A percentile compares a stretch with the other conserved stretches of the same genome.
These are phyloP conservation scores for Sugiyamaella xylanicola DNA, from an alignment of 1,139 yeast species.

Conservation along the genomic window DNA sequence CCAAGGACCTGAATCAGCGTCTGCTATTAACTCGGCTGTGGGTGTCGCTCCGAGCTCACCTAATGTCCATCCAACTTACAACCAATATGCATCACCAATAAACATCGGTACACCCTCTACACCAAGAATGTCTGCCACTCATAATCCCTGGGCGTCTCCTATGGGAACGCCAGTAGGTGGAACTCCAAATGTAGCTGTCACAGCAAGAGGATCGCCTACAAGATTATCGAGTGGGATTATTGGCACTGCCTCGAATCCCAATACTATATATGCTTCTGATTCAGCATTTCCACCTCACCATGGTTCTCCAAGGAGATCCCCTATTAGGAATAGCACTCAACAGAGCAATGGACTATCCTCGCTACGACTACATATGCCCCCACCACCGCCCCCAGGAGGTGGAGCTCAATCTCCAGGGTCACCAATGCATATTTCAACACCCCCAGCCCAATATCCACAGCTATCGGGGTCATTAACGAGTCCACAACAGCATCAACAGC, in stretches of 20 bases:
- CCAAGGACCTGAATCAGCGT: background rate
- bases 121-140: slow-evolving; percentile 20
- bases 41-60: slow-evolving; percentile 10
- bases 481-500: slow-evolving; percentile 14
- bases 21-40: background rate
- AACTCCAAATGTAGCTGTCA: slow-evolving; percentile 5
- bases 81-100: slow-evolving; percentile 22
- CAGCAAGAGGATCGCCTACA: slow-evolving; percentile 13
- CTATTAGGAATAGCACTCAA: background rate
- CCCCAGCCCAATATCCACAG: slow-evolving; percentile 12
- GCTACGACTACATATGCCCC: slow-evolving; percentile 1
- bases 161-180: slow-evolving; percentile 14
- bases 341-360: background rate
- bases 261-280: slow-evolving; percentile 2
- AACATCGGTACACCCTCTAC: slow-evolving; percentile 23
- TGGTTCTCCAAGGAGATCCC: slow-evolving; percentile 17
- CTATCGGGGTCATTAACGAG: background rate
- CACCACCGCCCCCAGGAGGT: background rate
- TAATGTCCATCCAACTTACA: background rate
- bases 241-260: background rate
- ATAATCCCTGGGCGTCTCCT: slow-evolving; percentile 25
- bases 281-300: slow-evolving; percentile 15
- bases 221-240: background rate
- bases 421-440: slow-evolving; percentile 19
- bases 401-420: slow-evolving; percentile 9